Conservation (phyloP, 148 eudicot genomes). For the Euryodendron excelsum region DNA sequence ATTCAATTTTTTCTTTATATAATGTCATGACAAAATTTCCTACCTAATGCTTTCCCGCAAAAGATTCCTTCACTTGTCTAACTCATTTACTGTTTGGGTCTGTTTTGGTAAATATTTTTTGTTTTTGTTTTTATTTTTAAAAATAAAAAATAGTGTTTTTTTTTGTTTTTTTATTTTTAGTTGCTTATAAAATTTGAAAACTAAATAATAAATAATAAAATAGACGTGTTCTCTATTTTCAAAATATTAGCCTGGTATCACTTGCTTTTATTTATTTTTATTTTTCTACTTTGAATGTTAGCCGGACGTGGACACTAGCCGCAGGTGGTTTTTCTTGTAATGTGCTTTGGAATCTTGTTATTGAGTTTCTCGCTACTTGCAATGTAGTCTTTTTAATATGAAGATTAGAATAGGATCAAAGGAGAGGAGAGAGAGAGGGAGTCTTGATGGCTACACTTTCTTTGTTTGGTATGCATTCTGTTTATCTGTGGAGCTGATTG, state of each 20-base stretch:
- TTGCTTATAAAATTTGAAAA: too few relatives aligned
- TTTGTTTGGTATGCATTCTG: too few relatives aligned
- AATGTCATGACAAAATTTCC: background rate
- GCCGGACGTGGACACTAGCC: constrained; percentile 98
- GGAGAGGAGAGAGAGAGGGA: too few relatives aligned
- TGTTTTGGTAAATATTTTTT: too few relatives aligned
- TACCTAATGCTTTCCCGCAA: background rate
- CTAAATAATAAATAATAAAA: too few relatives aligned
- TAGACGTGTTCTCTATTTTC: too few relatives aligned
- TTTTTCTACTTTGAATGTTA: constrained; percentile 24
- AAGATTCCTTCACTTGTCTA: background rate
- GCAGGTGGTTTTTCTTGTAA: constrained; percentile 91
- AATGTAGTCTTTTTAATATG: background rate
- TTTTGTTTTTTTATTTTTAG: too few relatives aligned
- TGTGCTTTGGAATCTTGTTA: background rate
- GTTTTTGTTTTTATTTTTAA: too few relatives aligned
- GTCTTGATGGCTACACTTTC: too few relatives aligned
- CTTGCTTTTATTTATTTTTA: constrained; percentile 9
- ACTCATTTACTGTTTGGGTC: background rate
- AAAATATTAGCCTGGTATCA: too few relatives aligned
- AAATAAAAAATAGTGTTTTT: too few relatives aligned
- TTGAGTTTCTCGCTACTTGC: background rate
- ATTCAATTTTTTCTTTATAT: background rate
- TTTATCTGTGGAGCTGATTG: too few relatives aligned
- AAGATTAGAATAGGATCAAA: background rate